Evolutionary conservation across 768 basidiomycete genomes (phyloP), one percentile per base, ranked within the genome.

Genomic region (Leccinum uliginosum): DNA sequence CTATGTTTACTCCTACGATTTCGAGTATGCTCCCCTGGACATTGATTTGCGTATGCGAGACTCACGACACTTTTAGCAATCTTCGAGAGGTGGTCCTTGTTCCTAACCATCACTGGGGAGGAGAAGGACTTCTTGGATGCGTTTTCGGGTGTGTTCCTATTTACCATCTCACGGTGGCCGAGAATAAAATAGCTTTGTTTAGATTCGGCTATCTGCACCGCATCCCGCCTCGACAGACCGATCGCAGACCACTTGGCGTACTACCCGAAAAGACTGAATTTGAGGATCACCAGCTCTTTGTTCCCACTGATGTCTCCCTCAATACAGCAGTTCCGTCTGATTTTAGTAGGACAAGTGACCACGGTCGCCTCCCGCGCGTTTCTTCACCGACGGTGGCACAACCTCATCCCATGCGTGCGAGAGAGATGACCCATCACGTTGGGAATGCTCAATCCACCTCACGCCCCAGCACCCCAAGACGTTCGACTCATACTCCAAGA

Each of bases 101-200:
- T 51, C 96, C 97, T 10, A 98, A 98, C 71, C 81, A 94, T 49
- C 91, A 96, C 62, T 98, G 96, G 95, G 96, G 96, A 46, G 96
- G 96, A 6, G 95, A 95, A 69, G 95, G 96, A 0, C 78, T 98
- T 26, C 77, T 98, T 12, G 96, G 96, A 43, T 98, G 95, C 65
- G 89, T 98, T 27, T 97, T 98, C 47, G 96, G 96, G 87, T 96
- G 70, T 57, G 86, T 78, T 44, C 55, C 30, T 24, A 44, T 45
- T 29, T 46, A 17, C 26, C 51, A 17, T 34, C 1, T 48, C 55
- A 32, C 35, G 40, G 38, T 30, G 43, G 15, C 29, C 26, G 52
- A 45, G 27, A 53, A 43, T 43, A 59, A 48, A 34, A 49, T 57
- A 30, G 62, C 43, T 50, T 43, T 50, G 47, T 43, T 32, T 59